Percentiles rank a stretch among this genome's conserved stretches.
Conservation (phyloP, 495 filamentous ascomycete genomes). For the Aspergillus leporis region DNA sequence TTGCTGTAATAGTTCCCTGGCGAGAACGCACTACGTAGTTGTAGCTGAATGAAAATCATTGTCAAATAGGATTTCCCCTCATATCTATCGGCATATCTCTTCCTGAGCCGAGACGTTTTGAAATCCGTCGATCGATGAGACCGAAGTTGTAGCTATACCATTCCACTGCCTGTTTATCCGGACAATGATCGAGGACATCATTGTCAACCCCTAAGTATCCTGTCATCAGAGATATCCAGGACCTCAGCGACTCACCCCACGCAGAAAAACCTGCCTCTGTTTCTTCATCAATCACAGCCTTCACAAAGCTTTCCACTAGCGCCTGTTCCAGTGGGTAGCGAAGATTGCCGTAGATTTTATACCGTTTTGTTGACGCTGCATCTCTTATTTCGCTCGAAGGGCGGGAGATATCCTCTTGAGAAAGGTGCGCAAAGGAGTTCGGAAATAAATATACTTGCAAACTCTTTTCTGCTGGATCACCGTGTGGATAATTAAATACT, state of each 20-base stretch:
- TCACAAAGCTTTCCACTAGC: conserved; percentile 25
- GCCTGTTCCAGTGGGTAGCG: conserved; percentile 20
- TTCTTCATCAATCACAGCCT: conserved; percentile 19
- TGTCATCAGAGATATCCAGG: conserved; percentile 23
- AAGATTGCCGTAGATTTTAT: too few species aligned
- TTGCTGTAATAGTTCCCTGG: background rate
- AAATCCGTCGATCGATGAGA: conserved; percentile 20
- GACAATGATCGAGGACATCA: conserved; percentile 21
- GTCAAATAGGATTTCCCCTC: conserved; percentile 21
- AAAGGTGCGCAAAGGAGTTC: conserved; percentile 20
- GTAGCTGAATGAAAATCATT: conserved; percentile 11
- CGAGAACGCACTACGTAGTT: conserved; percentile 5
- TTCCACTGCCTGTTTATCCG: conserved; percentile 21
- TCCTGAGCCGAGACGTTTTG: conserved; percentile 24
- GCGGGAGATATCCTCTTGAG: too few species aligned
- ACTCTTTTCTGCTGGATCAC: conserved; percentile 14
- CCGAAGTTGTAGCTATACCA: conserved; percentile 23
- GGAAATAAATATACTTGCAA: conserved; percentile 22
- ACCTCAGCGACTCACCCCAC: conserved; percentile 10
- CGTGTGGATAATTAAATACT: conserved; percentile 23
- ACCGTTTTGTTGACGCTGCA: too few species aligned
- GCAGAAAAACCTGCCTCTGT: conserved; percentile 13
- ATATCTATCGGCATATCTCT: conserved; percentile 25
- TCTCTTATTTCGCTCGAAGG: too few species aligned
- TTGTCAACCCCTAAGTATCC: conserved; percentile 26